A percentile compares a stretch with the other conserved stretches of the same genome.
Evolutionary conservation across 345 rosid genomes (phyloP).

Genomic region (Eucalyptus tenuipes): DNA sequence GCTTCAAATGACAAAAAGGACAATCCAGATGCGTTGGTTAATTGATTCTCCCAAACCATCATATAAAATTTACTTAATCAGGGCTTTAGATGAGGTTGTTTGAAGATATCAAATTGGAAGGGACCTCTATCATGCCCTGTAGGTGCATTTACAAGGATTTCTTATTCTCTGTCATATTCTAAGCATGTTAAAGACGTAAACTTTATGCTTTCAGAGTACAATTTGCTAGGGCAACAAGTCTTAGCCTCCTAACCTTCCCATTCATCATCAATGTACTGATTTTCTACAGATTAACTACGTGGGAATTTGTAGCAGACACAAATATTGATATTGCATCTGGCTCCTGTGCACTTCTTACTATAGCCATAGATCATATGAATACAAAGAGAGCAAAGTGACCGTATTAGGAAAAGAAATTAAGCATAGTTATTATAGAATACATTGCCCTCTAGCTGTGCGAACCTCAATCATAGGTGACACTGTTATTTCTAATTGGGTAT

Average conservation of each 20-base stretch:
- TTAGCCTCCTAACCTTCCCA: neutral
- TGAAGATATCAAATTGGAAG: neutral
- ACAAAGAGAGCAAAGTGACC: too few species aligned
- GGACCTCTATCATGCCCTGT: neutral
- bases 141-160: neutral
- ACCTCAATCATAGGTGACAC: neutral
- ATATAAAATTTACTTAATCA: neutral
- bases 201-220: neutral
- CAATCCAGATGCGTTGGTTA: neutral
- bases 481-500: neutral
- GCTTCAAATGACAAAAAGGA: neutral
- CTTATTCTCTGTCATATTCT: neutral
- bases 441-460: neutral
- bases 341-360: neutral
- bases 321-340: neutral
- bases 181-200: neutral
- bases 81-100: neutral
- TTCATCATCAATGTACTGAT: neutral
- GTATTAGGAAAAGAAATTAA: neutral
- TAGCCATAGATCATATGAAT: neutral
- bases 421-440: neutral
- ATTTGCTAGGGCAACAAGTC: neutral
- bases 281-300: neutral
- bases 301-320: neutral
- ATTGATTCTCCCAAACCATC: neutral